Evolutionary conservation across 1,139 yeast genomes (phyloP).

Genomic region (Ogataea hybrid): DNA sequence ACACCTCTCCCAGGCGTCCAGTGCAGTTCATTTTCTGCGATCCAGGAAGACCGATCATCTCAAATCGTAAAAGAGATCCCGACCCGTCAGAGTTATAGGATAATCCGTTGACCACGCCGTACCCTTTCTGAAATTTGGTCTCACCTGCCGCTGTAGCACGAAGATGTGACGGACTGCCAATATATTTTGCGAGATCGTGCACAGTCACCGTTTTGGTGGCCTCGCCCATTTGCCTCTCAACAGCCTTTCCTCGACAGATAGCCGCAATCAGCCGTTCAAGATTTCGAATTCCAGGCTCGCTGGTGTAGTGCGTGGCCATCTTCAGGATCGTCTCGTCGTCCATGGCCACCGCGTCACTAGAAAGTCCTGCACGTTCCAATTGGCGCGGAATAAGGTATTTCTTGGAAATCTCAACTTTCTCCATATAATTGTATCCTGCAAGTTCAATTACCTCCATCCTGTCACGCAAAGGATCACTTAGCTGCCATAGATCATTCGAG

Average conservation of each 20-base stretch:
- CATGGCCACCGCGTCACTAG: slow-evolving; percentile 35
- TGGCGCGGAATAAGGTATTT: slow-evolving; percentile 80
- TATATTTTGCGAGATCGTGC: slow-evolving; percentile 41
- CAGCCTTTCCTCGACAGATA: slow-evolving; percentile 78
- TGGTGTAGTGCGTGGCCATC: slow-evolving; percentile 67
- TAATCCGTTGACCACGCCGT: slow-evolving; percentile 87
- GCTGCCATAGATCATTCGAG: slow-evolving; percentile 75
- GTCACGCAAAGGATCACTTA: slow-evolving; percentile 80
- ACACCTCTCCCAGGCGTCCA: slow-evolving; percentile 80
- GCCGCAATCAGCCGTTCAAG: slow-evolving; percentile 72
- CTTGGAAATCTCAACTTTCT: slow-evolving; percentile 72
- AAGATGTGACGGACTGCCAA: slow-evolving; percentile 42
- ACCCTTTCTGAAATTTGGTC: slow-evolving; percentile 38
- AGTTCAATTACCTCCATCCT: slow-evolving; percentile 83
- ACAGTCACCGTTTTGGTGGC: slow-evolving; percentile 44
- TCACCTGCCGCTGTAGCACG: slow-evolving; percentile 36
- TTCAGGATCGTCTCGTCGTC: slow-evolving; percentile 53
- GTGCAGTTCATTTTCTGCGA: slow-evolving; percentile 41
- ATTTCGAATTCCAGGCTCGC: slow-evolving; percentile 87
- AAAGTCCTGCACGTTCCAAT: slow-evolving; percentile 66
- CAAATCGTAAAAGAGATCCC: slow-evolving; percentile 80
- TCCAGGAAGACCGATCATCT: slow-evolving; percentile 66
- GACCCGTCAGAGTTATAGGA: slow-evolving; percentile 88
- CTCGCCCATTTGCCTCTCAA: slow-evolving; percentile 41
- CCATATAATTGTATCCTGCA: slow-evolving; percentile 79